These are phyloP conservation scores for Cicer cuneatum DNA, from an alignment of 306 rosid species.

Conservation along the genomic window DNA sequence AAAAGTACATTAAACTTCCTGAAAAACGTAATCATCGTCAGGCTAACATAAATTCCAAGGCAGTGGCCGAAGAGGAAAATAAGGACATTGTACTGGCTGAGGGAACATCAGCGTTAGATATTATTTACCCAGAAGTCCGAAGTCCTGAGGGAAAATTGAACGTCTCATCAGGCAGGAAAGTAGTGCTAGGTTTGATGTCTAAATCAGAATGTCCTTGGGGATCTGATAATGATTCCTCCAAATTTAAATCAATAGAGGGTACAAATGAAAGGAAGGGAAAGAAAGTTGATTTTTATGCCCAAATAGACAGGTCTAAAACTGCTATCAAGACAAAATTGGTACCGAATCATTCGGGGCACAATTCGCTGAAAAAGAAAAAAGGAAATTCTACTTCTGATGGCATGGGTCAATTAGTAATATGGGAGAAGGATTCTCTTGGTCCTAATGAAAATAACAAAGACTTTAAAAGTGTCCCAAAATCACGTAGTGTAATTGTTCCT, in stretches of 20 bases:
- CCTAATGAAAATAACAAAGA: slow-evolving; percentile 38
- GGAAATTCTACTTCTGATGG: slow-evolving; percentile 44
- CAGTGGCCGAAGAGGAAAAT: slow-evolving; percentile 34
- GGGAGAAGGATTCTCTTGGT: slow-evolving; percentile 44
- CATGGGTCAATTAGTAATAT: slow-evolving; percentile 51
- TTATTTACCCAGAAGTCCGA: slow-evolving; percentile 45
- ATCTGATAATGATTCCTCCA: slow-evolving; percentile 47
- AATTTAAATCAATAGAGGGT: slow-evolving; percentile 42
- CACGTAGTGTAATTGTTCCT: slow-evolving; percentile 52
- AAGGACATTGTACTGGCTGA: slow-evolving; percentile 36
- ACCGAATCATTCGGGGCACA: slow-evolving; percentile 37
- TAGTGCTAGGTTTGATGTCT: slow-evolving; percentile 68
- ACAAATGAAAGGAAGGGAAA: slow-evolving; percentile 53
- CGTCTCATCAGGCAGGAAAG: slow-evolving; percentile 46
- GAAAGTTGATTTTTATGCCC: slow-evolving; percentile 43
- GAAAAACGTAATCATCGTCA: slow-evolving; percentile 44
- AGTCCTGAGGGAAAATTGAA: slow-evolving; percentile 39
- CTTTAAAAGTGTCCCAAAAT: slow-evolving; percentile 35
- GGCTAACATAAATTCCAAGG: slow-evolving; percentile 46
- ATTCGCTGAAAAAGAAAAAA: slow-evolving; percentile 49
- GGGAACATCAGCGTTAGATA: slow-evolving; percentile 53
- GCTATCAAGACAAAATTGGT: slow-evolving; percentile 53
- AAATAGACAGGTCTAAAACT: slow-evolving; percentile 43
- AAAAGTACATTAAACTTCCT: slow-evolving; percentile 34
- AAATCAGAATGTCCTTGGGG: slow-evolving; percentile 66